Evolutionary conservation across 768 basidiomycete species (phyloP), one percentile per base, ranked within the genome.

Genomic region (Boletus coccyginus): DNA sequence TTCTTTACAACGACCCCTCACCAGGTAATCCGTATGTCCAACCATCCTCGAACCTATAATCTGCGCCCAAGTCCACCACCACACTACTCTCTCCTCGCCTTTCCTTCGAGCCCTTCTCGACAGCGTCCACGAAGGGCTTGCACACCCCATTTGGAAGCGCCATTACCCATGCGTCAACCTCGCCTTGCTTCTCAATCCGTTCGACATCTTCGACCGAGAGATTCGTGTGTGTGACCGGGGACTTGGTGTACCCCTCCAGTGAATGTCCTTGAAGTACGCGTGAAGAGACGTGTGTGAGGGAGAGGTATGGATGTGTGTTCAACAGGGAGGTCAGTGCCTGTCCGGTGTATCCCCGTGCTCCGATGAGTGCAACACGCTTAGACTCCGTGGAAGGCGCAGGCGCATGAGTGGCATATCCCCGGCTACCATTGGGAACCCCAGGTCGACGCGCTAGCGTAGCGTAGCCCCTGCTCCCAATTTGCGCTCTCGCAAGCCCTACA

Each of bases 11-110:
- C 74, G 75, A 69, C 66, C 63, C 77, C 94, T 92, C 83, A 99
- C 96, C 96, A 73, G 97, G 97, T 74, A 99, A 85, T 64, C 97
- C 97, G 70, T 99, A 99, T 61, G 90, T 90, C 97, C 97, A 99
- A 48, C 82, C 89, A 43, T 85, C 77, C 78, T 98, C 94, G 71
- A 98, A 98, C 62, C 97, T 79, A 73, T 92, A 94, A 73, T 99
- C 97, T 24, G 96, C 97, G 66, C 93, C 83, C 57, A 99, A 74
- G 69, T 99, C 97, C 38, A 98, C 87, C 38, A 98, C 76, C 19
- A 96, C 92, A 62, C 94, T 91, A 42, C 61, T 13, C 9, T 64
- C 58, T 44, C 66, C 62, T 50, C 72, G 74, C 59, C 85, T 83
- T 64, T 78, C 81, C 58, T 76, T 74, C 14, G 87, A 77, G 7